Percentiles rank a stretch among this genome's conserved stretches.
phyloP scores from a whole-genome alignment of 768 basidiomycete genomes.

The Collybiopsis luxurians region DNA sequence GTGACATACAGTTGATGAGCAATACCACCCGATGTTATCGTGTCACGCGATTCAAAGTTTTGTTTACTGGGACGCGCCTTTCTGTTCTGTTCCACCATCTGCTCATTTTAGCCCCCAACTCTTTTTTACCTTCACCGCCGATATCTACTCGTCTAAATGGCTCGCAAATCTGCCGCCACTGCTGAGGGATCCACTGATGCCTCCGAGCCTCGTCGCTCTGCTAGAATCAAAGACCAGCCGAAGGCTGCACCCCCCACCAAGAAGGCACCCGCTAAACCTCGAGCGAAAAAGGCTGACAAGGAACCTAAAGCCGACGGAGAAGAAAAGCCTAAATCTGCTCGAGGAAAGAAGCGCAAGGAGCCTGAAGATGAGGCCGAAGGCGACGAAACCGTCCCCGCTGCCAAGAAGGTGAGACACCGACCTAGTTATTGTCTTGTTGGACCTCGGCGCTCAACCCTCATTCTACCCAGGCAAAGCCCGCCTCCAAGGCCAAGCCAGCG shows the following conservation, averaged over 20 bases:
- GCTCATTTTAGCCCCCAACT: not conserved
- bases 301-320: conserved; percentile 39
- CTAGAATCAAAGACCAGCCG: conserved; percentile 72
- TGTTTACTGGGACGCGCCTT: not conserved
- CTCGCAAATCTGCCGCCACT: conserved; percentile 63
- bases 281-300: conserved; percentile 47
- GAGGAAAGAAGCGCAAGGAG: conserved; percentile 44
- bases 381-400: conserved; percentile 45
- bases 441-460: conserved; percentile 11
- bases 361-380: conserved; percentile 23
- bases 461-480: conserved; percentile 38
- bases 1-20: not conserved
- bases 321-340: conserved; percentile 52
- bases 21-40: not conserved
- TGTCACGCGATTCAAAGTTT: conserved; percentile 3
- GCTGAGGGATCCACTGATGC: conserved; percentile 36
- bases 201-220: conserved; percentile 63
- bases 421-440: not conserved
- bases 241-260: conserved; percentile 48
- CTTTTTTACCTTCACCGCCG: not conserved
- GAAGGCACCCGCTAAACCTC: conserved; percentile 64
- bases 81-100: conserved; percentile 7
- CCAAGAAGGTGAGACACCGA: conserved; percentile 54
- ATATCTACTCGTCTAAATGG: conserved; percentile 41
- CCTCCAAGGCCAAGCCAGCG: conserved; percentile 33